phyloP scores from a whole-genome alignment of 148 eudicot species.

The Talinum fruticosum region DNA sequence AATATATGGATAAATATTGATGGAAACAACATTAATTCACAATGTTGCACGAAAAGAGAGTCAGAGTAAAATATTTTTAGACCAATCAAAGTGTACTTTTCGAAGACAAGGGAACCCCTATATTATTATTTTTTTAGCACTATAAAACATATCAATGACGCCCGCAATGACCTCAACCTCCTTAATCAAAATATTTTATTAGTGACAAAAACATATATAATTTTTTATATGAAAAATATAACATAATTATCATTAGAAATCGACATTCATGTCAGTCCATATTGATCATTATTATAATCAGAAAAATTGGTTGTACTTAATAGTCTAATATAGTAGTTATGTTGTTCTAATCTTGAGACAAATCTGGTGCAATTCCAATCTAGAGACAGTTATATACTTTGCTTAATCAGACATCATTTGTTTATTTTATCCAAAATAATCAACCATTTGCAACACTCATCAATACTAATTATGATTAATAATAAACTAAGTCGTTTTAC shows the following conservation, averaged over 20 bases:
- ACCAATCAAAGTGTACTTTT: conserved; percentile 20
- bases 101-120: conserved; percentile 9
- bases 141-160: conserved; percentile 18
- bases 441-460: background rate
- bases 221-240: no score
- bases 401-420: conserved; percentile 14
- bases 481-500: background rate
- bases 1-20: no score
- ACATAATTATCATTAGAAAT: conserved; percentile 3
- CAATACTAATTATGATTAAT: background rate
- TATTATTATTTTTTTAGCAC: background rate
- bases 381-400: conserved; percentile 28
- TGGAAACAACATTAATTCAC: background rate
- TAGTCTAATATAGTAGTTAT: background rate
- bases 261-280: conserved; percentile 22
- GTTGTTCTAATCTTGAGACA: conserved; percentile 19
- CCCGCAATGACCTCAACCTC: conserved; percentile 27
- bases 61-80: background rate
- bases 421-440: conserved; percentile 8
- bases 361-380: conserved; percentile 22
- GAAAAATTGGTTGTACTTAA: conserved; percentile 17
- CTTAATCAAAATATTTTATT: conserved; percentile 3
- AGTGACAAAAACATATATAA: background rate
- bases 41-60: background rate
- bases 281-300: conserved; percentile 1